phyloP scores from a whole-genome alignment of 495 filamentous ascomycete species.

The Corynascus novoguineensis region DNA sequence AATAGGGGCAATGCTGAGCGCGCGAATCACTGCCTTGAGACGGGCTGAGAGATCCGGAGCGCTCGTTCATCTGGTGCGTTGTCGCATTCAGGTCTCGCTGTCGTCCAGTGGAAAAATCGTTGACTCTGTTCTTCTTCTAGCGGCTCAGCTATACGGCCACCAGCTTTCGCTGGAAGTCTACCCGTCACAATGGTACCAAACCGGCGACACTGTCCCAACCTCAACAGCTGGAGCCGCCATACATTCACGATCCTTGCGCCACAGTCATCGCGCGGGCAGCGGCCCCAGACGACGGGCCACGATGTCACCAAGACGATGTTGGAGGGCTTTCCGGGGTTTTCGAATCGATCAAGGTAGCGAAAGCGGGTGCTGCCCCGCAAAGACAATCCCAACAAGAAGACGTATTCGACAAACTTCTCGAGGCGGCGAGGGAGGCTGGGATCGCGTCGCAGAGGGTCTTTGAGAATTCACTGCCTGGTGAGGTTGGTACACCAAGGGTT shows the following conservation, averaged over 20 bases:
- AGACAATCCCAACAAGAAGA: background rate
- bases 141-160: background rate
- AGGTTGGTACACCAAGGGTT: background rate
- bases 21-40: constrained; percentile 22
- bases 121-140: no score
- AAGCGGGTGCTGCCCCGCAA: background rate
- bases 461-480: background rate
- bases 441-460: background rate
- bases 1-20: constrained; percentile 25
- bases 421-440: background rate
- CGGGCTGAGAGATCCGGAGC: constrained; percentile 13
- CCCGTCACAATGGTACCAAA: background rate
- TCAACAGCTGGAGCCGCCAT: background rate
- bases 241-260: background rate
- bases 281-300: background rate
- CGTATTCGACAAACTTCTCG: background rate
- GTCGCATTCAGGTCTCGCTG: no score
- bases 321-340: background rate
- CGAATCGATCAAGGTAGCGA: background rate
- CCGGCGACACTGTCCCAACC: background rate
- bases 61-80: constrained; percentile 2
- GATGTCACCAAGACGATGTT: background rate
- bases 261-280: background rate
- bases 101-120: no score
- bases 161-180: background rate